These are phyloP conservation scores for Oryza longistaminata DNA, from an alignment of 176 grass and related monocot species.

Conservation along the genomic window DNA sequence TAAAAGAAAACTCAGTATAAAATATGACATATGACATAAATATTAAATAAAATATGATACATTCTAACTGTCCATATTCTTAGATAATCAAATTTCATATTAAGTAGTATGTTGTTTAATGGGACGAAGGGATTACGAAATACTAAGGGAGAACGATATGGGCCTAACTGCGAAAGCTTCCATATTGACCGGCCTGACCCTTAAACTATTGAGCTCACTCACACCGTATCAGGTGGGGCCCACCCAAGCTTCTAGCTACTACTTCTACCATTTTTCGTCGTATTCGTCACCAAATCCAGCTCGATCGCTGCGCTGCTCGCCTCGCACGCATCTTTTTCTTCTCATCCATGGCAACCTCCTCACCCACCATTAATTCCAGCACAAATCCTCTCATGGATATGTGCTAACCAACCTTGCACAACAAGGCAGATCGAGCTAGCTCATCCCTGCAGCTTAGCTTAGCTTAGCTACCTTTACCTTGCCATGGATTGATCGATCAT, in stretches of 20 bases:
- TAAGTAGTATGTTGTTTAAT: too few relatives aligned
- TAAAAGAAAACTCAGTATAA: too few relatives aligned
- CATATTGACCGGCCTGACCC: not conserved
- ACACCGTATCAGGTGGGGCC: not conserved
- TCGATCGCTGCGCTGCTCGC: not conserved
- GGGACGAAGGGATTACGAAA: too few relatives aligned
- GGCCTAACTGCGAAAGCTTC: not conserved
- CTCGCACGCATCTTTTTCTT: constrained; percentile 47
- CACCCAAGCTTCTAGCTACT: not conserved
- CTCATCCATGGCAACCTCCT: constrained; percentile 28
- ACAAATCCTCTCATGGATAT: not conserved
- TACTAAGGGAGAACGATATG: not conserved
- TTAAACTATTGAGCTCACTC: not conserved
- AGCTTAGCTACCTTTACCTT: not conserved
- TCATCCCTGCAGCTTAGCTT: not conserved
- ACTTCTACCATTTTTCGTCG: not conserved
- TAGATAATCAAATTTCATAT: too few relatives aligned
- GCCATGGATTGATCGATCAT: constrained; percentile 11
- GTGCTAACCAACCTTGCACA: constrained; percentile 34
- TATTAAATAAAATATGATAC: too few relatives aligned
- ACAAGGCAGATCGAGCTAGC: not conserved
- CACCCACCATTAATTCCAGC: not conserved
- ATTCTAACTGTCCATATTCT: too few relatives aligned
- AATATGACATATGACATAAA: too few relatives aligned
- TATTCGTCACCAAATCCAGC: constrained; percentile 4